Evolutionary conservation across 1,284 basidiomycete species (phyloP).

Genomic region (Mycena sp.): DNA sequence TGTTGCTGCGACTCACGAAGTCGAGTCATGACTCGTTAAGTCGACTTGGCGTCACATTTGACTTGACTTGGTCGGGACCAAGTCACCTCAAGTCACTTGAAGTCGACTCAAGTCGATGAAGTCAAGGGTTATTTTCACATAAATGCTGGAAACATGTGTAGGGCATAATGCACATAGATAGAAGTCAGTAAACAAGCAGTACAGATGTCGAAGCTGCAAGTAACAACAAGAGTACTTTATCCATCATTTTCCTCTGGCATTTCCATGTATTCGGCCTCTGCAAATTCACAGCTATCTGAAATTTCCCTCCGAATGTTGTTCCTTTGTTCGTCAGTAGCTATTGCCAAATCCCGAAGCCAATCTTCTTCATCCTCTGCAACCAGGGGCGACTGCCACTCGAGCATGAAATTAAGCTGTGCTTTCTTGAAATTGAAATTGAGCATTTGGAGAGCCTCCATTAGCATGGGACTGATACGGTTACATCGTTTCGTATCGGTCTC

Average conservation of each 20-base stretch:
- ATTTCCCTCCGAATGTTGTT: not conserved
- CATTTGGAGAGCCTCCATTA: slow-evolving; percentile 3
- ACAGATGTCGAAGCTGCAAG: no score
- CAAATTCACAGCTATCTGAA: not conserved
- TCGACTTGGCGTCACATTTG: no score
- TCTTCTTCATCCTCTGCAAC: not conserved
- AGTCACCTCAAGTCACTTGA: slow-evolving; percentile 13
- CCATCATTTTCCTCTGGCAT: slow-evolving; percentile 8
- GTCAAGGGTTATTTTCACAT: not conserved
- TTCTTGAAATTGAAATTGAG: slow-evolving; percentile 14
- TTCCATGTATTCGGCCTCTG: not conserved
- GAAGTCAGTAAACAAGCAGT: no score
- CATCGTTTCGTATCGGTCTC: slow-evolving; percentile 1
- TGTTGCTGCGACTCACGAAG: no score
- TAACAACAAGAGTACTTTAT: no score
- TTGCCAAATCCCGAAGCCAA: not conserved
- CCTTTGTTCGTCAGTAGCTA: not conserved
- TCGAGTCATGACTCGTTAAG: no score
- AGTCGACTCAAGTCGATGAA: not conserved
- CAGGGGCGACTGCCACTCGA: not conserved
- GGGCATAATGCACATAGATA: no score
- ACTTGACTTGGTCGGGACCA: slow-evolving; percentile 8
- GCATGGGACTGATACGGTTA: not conserved
- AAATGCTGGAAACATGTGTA: no score
- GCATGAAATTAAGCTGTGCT: not conserved